Conservation (phyloP, 2,329 filamentous ascomycete genomes). For the Fusarium duplospermum region DNA sequence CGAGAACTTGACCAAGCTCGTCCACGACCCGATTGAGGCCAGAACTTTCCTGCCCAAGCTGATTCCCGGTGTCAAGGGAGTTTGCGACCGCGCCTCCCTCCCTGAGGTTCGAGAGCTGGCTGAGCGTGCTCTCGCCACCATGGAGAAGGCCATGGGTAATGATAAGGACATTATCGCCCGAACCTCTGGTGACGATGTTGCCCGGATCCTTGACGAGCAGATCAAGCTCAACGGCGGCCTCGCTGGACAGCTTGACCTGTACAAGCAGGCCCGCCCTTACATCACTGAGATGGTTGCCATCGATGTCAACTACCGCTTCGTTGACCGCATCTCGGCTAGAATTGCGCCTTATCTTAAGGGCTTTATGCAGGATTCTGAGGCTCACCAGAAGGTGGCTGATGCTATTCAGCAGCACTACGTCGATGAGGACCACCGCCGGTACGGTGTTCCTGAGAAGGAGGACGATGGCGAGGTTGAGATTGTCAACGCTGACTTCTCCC, state of each 20-base stretch:
- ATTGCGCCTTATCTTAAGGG: constrained; percentile 81
- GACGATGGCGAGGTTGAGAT: constrained; percentile 95
- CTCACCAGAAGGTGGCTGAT: constrained; percentile 72
- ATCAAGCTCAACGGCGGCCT: constrained; percentile 77
- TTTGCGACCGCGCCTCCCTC: constrained; percentile 87
- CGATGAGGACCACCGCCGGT: constrained; percentile 88
- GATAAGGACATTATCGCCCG: constrained; percentile 75
- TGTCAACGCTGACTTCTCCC: constrained; percentile 96
- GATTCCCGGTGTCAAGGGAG: constrained; percentile 90
- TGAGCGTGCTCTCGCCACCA: constrained; percentile 82
- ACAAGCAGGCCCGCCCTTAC: constrained; percentile 77
- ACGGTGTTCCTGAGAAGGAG: constrained; percentile 84
- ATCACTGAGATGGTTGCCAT: constrained; percentile 87
- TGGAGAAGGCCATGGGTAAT: constrained; percentile 91
- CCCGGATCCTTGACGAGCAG: constrained; percentile 78
- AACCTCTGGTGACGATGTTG: constrained; percentile 78
- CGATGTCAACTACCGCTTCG: constrained; percentile 84
- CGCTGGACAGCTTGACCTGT: constrained; percentile 69
- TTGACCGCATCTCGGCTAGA: constrained; percentile 76
- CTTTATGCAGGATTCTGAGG: constrained; percentile 72
- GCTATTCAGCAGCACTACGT: constrained; percentile 83
- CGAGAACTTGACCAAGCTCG: constrained; percentile 97
- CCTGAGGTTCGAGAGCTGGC: constrained; percentile 95
- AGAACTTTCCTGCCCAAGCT: constrained; percentile 95
- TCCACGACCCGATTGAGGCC: constrained; percentile 94